phyloP scores from a whole-genome alignment of 202 grass and related monocot species.

The Musa balbisiana region DNA sequence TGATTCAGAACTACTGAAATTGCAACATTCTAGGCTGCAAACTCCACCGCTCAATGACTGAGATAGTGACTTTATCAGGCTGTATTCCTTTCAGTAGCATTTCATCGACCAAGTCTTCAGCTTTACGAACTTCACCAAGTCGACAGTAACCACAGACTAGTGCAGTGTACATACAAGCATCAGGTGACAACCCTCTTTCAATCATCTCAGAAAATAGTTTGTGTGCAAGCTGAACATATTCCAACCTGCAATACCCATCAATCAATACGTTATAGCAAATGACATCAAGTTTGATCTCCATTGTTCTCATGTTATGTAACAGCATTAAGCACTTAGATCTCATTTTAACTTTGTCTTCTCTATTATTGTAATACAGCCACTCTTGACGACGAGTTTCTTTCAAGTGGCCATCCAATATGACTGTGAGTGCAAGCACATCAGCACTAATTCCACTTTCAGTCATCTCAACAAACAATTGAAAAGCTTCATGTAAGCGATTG shows the following conservation, averaged over 20 bases:
- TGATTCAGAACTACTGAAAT: not conserved
- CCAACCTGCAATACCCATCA: slow-evolving; percentile 12
- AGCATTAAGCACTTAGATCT: not conserved
- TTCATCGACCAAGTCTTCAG: slow-evolving; percentile 3
- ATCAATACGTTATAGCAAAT: slow-evolving; percentile 13
- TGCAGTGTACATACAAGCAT: slow-evolving; percentile 5
- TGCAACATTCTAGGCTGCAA: not conserved
- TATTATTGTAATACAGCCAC: not conserved
- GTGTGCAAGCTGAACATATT: not conserved
- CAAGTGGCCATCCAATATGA: slow-evolving; percentile 21
- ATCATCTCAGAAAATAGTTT: slow-evolving; percentile 15
- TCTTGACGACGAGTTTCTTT: not conserved
- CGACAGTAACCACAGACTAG: slow-evolving; percentile 1
- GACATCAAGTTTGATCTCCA: slow-evolving; percentile 14
- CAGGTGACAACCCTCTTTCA: slow-evolving; percentile 2
- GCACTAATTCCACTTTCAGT: slow-evolving; percentile 4
- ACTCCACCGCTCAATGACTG: slow-evolving; percentile 2
- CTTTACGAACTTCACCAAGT: slow-evolving; percentile 6
- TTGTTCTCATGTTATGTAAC: slow-evolving; percentile 7
- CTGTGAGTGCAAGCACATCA: slow-evolving; percentile 9
- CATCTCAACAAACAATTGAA: slow-evolving; percentile 11
- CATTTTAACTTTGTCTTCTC: not conserved
- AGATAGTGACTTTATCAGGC: slow-evolving; percentile 9
- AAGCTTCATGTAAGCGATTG: slow-evolving; percentile 5
- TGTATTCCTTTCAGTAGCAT: slow-evolving; percentile 4